Percentiles rank a stretch among this genome's conserved stretches.
phyloP scores from a whole-genome alignment of 1,139 yeast species.

The Diutina neorugosa region DNA sequence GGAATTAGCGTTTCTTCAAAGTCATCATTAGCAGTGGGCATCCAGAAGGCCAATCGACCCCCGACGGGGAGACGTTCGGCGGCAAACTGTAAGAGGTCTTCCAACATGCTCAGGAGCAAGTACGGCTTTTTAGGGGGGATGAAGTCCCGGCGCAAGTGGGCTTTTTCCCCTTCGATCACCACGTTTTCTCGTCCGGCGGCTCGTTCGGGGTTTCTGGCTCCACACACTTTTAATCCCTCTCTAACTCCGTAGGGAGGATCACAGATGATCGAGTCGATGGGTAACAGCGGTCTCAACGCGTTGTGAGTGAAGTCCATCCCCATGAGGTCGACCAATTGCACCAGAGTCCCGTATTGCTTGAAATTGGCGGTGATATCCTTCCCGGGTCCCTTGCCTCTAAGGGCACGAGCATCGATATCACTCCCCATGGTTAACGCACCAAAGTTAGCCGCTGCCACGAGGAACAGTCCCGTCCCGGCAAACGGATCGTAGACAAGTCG shows the following conservation, averaged over 20 bases:
- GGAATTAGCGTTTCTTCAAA: conserved; percentile 67
- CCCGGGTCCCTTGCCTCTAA: conserved; percentile 53
- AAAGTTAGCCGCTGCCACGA: conserved; percentile 78
- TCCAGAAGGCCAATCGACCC: conserved; percentile 90
- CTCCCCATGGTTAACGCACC: conserved; percentile 81
- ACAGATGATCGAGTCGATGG: conserved; percentile 73
- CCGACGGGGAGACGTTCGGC: conserved; percentile 56
- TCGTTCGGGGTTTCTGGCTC: conserved; percentile 53
- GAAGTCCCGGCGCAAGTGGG: conserved; percentile 69
- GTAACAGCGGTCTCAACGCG: conserved; percentile 52
- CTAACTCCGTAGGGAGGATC: conserved; percentile 98
- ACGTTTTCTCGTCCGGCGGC: conserved; percentile 57
- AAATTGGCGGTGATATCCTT: conserved; percentile 53
- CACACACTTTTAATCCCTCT: conserved; percentile 89
- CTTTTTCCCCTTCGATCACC: conserved; percentile 65
- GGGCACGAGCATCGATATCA: conserved; percentile 80
- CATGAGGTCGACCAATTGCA: conserved; percentile 57
- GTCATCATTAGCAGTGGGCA: conserved; percentile 95
- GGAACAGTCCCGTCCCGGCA: conserved; percentile 92
- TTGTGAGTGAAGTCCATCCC: conserved; percentile 95
- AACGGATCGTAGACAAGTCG: conserved; percentile 84
- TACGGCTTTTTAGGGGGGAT: conserved; percentile 91
- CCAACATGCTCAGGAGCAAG: conserved; percentile 61
- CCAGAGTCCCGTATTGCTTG: conserved; percentile 53
- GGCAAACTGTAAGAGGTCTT: conserved; percentile 65